Base-by-base conservation (phyloP, 225 moss, liverwort and hornwort genomes). In the Pseudoscleropodium purum region DNA sequence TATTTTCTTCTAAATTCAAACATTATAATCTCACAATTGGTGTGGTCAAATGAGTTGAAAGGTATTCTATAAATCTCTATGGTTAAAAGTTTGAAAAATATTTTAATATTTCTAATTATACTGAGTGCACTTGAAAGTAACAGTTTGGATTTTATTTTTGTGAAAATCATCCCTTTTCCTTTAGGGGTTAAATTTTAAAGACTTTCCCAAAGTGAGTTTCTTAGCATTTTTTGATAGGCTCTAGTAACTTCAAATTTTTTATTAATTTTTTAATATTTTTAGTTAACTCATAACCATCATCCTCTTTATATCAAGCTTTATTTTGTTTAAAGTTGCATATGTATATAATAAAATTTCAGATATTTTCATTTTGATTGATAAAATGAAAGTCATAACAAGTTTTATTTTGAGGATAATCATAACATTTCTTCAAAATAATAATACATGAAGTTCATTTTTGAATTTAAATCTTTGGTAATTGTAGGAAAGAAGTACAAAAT, bases 11-110 rank as follows among this genome's bases (percentile, higher is more conserved):
- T 8, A 41, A 26, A 5, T 41, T 27, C 9, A 72, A 51, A 51
- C 0, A 1, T 27, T 26, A 41, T 72, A 72, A 72, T 72, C 5
- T 15, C 9, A 26, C 5, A 39, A 39, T 39, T 0, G 1, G n/a
- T 1, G 1, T 2, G 4, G 0, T 24, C 25, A n/a, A 69, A 23
- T 69, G 6, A 23, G 4, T 0, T 69, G 4, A n/a, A 66, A 36
- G 36, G 1, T 67, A 19, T 67, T 11, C 6, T 70, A 24, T 25
- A 70, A 39, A 70, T 13, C 23, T 12, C 13, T 69, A 39, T 39
- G 5, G 24, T 39, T 13, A 7, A 39, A 70, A 70, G 7, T 70
- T 39, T 70, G 4, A n/a, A 39, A 39, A 39, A 14, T 7, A 2
- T 12, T 69, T 39, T 23, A 45, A 24, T 23, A 24, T 13, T 23